phyloP scores from a whole-genome alignment of 2,329 filamentous ascomycete genomes.

The Davidsoniella eucalypti region DNA sequence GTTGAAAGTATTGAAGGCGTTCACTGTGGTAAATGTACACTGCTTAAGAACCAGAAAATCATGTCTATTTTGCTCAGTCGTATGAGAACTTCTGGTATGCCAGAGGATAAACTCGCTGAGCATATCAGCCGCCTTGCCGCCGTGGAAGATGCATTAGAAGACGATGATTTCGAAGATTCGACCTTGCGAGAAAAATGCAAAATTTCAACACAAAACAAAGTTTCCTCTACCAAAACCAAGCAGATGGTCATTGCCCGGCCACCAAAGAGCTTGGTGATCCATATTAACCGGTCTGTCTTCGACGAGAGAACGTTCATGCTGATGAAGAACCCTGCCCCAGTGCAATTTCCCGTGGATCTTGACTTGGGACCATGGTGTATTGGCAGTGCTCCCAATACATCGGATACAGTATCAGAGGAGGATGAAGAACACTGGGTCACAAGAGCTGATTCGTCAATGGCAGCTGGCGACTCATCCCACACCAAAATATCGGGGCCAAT shows the following conservation, averaged over 20 bases:
- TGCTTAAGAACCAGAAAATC: conserved; percentile 39
- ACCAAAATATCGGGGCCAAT: conserved; percentile 40
- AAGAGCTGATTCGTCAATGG: conserved; percentile 56
- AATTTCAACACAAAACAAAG: conserved; percentile 48
- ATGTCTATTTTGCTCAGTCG: conserved; percentile 28
- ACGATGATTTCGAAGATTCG: conserved; percentile 63
- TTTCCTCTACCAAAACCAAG: conserved; percentile 70
- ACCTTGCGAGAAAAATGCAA: conserved; percentile 47
- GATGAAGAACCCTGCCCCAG: conserved; percentile 67
- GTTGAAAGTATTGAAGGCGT: conserved; percentile 79
- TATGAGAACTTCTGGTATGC: conserved; percentile 15
- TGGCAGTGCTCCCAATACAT: conserved; percentile 30
- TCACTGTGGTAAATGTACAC: conserved; percentile 80
- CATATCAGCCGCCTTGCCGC: conserved; percentile 41
- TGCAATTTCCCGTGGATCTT: conserved; percentile 58
- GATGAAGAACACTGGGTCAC: conserved; percentile 51
- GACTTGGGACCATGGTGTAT: conserved; percentile 78
- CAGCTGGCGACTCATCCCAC: conserved; percentile 35
- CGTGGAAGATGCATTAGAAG: conserved; percentile 55
- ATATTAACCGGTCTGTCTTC: conserved; percentile 85
- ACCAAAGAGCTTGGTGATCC: conserved; percentile 65
- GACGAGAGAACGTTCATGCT: conserved; percentile 65
- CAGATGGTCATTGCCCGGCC: conserved; percentile 74
- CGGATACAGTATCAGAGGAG: conserved; percentile 9
- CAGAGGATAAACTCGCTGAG: conserved; percentile 35